These are phyloP conservation scores for Adansonia digitata DNA, from an alignment of 345 rosid genomes.

Conservation along the genomic window DNA sequence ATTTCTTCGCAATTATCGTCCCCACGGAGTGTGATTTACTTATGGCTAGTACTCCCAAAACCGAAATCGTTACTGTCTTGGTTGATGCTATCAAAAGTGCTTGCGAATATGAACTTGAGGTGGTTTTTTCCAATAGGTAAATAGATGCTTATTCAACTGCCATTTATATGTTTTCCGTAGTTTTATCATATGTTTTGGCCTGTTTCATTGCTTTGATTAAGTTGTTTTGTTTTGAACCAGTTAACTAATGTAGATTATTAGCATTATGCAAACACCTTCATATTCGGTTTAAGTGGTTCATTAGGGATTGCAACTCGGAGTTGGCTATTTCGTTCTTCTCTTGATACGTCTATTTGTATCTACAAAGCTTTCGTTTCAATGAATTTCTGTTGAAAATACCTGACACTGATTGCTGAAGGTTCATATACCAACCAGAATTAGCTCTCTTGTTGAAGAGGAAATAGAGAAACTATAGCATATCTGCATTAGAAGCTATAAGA, in stretches of 20 bases:
- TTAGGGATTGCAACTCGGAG: background rate
- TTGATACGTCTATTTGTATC: background rate
- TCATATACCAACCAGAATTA: background rate
- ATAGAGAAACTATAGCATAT: background rate
- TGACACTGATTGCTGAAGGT: background rate
- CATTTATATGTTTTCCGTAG: too few species aligned
- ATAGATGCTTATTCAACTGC: background rate
- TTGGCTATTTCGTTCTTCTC: background rate
- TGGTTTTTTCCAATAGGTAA: conserved; percentile 10
- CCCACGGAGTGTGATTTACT: conserved; percentile 93
- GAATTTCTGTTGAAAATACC: background rate
- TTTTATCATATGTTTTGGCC: background rate
- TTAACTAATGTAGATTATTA: background rate
- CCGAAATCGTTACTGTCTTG: conserved; percentile 78
- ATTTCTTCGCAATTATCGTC: conserved; percentile 78
- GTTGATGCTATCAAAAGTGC: conserved; percentile 76
- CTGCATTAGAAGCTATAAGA: background rate
- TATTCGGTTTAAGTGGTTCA: background rate
- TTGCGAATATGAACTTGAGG: conserved; percentile 76
- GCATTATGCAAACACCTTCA: too few species aligned
- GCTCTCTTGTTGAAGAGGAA: background rate
- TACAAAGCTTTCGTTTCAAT: background rate
- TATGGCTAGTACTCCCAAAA: conserved; percentile 88
- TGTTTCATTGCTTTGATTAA: background rate
- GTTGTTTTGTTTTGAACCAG: background rate